These are phyloP conservation scores for Boletus calvinii DNA, from an alignment of 1,284 basidiomycete species.

Conservation along the genomic window DNA sequence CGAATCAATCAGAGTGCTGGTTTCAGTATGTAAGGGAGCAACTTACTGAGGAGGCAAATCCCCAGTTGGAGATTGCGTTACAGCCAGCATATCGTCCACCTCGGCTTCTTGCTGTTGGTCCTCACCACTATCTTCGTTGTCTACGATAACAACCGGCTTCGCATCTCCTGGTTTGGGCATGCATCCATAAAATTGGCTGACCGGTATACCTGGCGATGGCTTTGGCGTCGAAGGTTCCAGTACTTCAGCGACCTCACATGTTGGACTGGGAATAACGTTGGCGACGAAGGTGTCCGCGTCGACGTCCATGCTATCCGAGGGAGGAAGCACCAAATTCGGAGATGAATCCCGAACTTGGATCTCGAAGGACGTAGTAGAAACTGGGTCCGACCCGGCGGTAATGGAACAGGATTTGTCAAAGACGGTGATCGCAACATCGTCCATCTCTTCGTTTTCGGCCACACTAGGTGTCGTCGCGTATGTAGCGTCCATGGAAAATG, in stretches of 20 bases:
- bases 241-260: neutral
- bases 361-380: conserved; percentile 12
- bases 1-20: neutral
- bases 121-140: conserved; percentile 30
- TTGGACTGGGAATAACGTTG: neutral
- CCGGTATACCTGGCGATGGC: conserved; percentile 17
- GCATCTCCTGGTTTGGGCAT: conserved; percentile 17
- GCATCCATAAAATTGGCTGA: conserved; percentile 36
- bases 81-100: conserved; percentile 32
- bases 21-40: neutral
- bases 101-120: conserved; percentile 35
- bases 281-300: conserved; percentile 12
- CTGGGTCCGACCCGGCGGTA: conserved; percentile 7
- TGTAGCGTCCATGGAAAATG: conserved; percentile 17
- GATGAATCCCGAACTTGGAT: conserved; percentile 16
- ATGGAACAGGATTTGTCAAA: conserved; percentile 30
- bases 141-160: conserved; percentile 11
- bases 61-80: conserved; percentile 15
- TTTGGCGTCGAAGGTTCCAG: conserved; percentile 6
- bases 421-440: conserved; percentile 16
- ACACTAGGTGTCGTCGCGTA: conserved; percentile 21
- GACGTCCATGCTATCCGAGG: conserved; percentile 32
- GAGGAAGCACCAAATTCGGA: conserved; percentile 18
- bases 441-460: conserved; percentile 20
- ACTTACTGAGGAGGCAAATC: conserved; percentile 24